Evolutionary conservation across 148 eudicot species (phyloP), one percentile per base, ranked within the genome.

Genomic region (Persicaria tinctoria): DNA sequence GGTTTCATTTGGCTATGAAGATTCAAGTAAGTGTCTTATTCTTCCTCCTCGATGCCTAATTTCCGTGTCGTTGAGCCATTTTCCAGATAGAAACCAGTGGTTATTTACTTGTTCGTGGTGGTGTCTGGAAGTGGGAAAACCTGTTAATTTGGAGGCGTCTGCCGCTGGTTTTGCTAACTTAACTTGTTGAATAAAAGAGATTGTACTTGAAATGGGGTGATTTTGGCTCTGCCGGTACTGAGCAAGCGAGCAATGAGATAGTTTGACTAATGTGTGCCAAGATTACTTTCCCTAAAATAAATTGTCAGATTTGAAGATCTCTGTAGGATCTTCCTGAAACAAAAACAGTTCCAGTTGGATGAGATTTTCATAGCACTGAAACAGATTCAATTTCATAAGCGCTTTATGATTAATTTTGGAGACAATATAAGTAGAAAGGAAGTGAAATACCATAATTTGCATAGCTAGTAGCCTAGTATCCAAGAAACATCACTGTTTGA

Each of bases 1-100:
- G 85, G 72, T 76, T 78, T 77, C 76, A 74, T 44, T 79, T 78
- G 72, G 77, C 76, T 57, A 88, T 84, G 88, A 83, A 70, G 77
- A 23, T 76, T 51, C 83, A 81, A 82, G 91, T 88, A 69, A 63
- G 85, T 73, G 48, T 23, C 17, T 3, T 8, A 23, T 10, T 7
- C 9, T 48, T 56, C 2, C 14, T 18, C 23, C 27, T 57, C 18
- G 4, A 18, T 57, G 3, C 14, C 18, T 55, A 55, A n/a, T 3
- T 14, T 55, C 59, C 2, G 17, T 5, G 59, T 55, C 5, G 14
- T 55, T 55, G 59, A 55, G n/a, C 3, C 8, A 11, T 51, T 11
- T 11, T 50, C n/a, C 16, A 4, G 16, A 17, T 18, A 18, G 18
- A 20, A 57, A 57, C 11, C 3, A 18, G 63, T 57, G 27, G 8